Evolutionary conservation across 371 early-diverging fungal species (phyloP), one percentile per base, ranked within the genome.

Genomic region (Rhizopus sp.): DNA sequence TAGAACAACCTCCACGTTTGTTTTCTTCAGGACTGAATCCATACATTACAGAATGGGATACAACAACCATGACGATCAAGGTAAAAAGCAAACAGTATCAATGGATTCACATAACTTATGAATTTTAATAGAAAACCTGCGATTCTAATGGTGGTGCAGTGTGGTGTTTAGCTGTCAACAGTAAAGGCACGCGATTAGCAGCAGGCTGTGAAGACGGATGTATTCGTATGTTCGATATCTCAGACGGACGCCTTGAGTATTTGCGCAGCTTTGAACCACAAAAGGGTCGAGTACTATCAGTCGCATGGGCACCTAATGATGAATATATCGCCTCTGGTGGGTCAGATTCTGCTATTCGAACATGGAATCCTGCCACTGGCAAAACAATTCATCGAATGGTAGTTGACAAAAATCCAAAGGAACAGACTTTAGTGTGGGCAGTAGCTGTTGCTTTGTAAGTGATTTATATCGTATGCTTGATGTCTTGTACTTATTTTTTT

Each of bases 201-300:
- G 86, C 94, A 31, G 97, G 95, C 12, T 95, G 94, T 64, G 97
- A 95, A 64, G 98, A 97, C 77, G 96, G 96, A 0, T 82, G 86
- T 57, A 86, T 96, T 50, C 83, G 96, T 38, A 66, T 96, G 31
- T 93, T 94, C 60, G 84, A 90, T 66, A 88, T 97, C 57, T 75
- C 85, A 13, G 88, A 91, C 60, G 88, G 81, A 32, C 72, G 76
- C 37, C 67, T 95, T 48, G 78, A 79, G 50, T 89, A 87, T 60
- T 69, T 85, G 57, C 82, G 84, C 32, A 81, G 86, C 39, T 86
- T 92, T 60, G 90, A 91, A 62, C 84, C 82, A 53, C 83, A 85
- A 60, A 83, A 77, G 50, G 87, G 78, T 34, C 88, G 93, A 50
- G 88, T 94, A 33, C 71, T 95, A 45, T 93, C 94, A 0, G 64